Evolutionary conservation across 164 flowering plant genomes (phyloP).

Genomic region (Macadamia integrifolia): DNA sequence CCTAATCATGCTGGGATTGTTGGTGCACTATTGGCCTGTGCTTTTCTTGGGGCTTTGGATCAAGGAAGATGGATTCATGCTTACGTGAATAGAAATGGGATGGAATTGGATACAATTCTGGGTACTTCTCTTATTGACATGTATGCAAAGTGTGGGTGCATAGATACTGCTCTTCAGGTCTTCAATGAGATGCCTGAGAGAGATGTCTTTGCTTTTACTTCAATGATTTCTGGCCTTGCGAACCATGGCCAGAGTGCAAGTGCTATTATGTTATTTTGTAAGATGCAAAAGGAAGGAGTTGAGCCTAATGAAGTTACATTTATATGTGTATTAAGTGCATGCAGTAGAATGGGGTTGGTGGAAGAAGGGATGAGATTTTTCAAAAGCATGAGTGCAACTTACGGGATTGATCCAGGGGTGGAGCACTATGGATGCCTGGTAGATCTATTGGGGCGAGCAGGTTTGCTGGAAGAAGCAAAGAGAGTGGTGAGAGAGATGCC

Average conservation of each 20-base stretch:
- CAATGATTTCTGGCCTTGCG: conserved; percentile 50
- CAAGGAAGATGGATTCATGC: conserved; percentile 66
- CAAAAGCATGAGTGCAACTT: conserved; percentile 31
- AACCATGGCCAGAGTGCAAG: conserved; percentile 37
- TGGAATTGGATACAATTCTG: conserved; percentile 38
- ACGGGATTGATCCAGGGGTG: conserved; percentile 41
- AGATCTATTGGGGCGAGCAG: conserved; percentile 47
- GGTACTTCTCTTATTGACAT: conserved; percentile 56
- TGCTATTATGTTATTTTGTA: conserved; percentile 35
- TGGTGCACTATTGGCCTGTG: conserved; percentile 45
- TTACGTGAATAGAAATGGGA: conserved; percentile 31
- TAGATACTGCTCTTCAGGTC: conserved; percentile 32
- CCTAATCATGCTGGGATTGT: conserved; percentile 49
- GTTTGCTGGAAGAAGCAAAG: conserved; percentile 38
- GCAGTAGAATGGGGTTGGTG: conserved; percentile 45
- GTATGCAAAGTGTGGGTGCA: conserved; percentile 59
- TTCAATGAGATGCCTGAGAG: conserved; percentile 32
- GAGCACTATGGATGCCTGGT: conserved; percentile 63
- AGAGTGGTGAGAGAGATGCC: conserved; percentile 45
- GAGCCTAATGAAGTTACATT: conserved; percentile 50
- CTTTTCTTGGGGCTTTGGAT: conserved; percentile 42
- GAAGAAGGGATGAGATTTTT: conserved; percentile 47
- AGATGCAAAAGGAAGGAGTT: conserved; percentile 40
- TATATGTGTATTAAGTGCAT: conserved; percentile 48
- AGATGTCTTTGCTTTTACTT: conserved; percentile 53